Conservation (phyloP, 164 flowering plant species). For the Hamamelis virginiana region DNA sequence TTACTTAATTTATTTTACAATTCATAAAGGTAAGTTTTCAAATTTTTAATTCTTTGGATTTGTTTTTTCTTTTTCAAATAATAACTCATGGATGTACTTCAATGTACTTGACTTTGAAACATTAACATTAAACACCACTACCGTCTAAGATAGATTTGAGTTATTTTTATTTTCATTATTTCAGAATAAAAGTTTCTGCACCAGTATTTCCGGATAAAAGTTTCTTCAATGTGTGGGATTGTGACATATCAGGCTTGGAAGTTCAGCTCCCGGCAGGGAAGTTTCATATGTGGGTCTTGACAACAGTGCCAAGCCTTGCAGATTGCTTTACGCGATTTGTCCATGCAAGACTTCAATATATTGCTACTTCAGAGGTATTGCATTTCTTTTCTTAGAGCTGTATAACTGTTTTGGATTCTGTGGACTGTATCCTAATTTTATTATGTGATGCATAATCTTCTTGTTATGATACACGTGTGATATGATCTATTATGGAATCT, state of each 20-base stretch:
- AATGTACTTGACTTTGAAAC: too few relatives aligned
- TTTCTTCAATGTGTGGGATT: conserved; percentile 46
- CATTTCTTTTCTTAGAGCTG: not conserved
- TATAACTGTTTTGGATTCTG: not conserved
- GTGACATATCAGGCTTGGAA: conserved; percentile 33
- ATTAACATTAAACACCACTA: too few relatives aligned
- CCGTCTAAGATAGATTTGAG: too few relatives aligned
- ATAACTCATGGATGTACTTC: too few relatives aligned
- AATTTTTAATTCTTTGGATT: too few relatives aligned
- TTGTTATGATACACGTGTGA: not conserved
- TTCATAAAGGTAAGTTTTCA: too few relatives aligned
- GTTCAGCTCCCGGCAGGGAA: conserved; percentile 57
- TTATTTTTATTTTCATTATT: too few relatives aligned
- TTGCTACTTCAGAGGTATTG: conserved; percentile 49
- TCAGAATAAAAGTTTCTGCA: too few relatives aligned
- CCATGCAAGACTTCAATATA: conserved; percentile 43
- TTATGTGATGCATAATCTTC: not conserved
- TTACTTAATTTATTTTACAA: too few relatives aligned
- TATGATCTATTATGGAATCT: not conserved
- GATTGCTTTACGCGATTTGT: conserved; percentile 63
- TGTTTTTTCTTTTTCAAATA: too few relatives aligned
- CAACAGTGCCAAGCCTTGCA: conserved; percentile 61
- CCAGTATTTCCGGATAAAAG: too few relatives aligned
- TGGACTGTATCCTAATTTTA: not conserved
- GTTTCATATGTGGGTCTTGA: conserved; percentile 66